Percentiles rank a stretch among this genome's conserved stretches.
Conservation (phyloP, 352 stramenopile species). For the Pythium coloratum region DNA sequence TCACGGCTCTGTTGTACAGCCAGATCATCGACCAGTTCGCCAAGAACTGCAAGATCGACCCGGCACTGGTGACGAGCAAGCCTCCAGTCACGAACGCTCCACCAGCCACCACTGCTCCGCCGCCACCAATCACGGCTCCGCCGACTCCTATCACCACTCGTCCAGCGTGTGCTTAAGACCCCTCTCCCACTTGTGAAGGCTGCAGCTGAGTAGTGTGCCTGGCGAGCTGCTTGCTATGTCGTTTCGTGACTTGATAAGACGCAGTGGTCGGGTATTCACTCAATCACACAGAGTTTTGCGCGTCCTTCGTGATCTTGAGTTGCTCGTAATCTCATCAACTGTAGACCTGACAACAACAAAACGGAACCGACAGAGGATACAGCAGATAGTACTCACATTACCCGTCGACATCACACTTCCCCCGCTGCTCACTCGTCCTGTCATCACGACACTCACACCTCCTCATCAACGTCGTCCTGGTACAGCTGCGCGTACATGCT, state of each 20-base stretch:
- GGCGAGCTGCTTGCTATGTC: too few relatives aligned
- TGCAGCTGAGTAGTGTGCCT: too few relatives aligned
- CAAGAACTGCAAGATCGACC: conserved; percentile 58
- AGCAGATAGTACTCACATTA: neutral
- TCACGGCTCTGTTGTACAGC: neutral
- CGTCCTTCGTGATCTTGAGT: too few relatives aligned
- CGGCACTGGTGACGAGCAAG: neutral
- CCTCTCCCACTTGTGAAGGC: too few relatives aligned
- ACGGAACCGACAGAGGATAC: neutral
- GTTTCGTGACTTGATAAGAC: too few relatives aligned
- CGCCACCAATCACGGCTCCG: neutral
- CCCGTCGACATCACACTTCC: neutral
- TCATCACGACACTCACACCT: conserved; percentile 6
- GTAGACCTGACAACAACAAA: neutral
- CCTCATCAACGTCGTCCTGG: conserved; percentile 25
- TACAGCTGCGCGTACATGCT: conserved; percentile 25
- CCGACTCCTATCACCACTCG: neutral
- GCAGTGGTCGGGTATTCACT: too few relatives aligned
- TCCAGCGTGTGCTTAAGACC: neutral
- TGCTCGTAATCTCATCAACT: too few relatives aligned
- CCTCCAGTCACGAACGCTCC: neutral
- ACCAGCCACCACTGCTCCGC: neutral
- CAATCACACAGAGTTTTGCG: too few relatives aligned
- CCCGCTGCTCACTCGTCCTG: neutral
- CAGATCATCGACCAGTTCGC: conserved; percentile 11